Evolutionary conservation across 192 early-diverging fungal species (phyloP).

Genomic region (Pilaira anomala): DNA sequence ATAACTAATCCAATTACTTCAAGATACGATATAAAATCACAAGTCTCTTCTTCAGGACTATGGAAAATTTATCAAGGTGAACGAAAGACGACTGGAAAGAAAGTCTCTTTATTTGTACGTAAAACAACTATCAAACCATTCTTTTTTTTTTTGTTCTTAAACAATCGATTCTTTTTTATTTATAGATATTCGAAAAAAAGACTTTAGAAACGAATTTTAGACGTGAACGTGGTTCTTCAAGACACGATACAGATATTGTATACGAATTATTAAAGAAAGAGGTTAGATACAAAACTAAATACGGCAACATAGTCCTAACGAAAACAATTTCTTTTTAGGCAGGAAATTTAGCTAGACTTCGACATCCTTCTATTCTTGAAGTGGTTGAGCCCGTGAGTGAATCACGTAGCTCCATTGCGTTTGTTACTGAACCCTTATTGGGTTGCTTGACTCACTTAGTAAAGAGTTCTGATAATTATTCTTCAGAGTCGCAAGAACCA

Average conservation of each 20-base stretch:
- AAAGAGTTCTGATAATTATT: slow-evolving; percentile 45
- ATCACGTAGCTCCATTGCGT: slow-evolving; percentile 60
- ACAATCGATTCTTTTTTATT: neutral
- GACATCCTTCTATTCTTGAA: slow-evolving; percentile 76
- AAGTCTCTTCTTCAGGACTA: slow-evolving; percentile 59
- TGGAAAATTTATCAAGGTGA: slow-evolving; percentile 68
- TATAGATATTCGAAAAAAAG: slow-evolving; percentile 69
- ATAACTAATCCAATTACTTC: slow-evolving; percentile 37
- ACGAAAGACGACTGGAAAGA: slow-evolving; percentile 54
- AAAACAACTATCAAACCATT: slow-evolving; percentile 2
- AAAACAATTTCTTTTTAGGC: too few relatives aligned
- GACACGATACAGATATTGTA: slow-evolving; percentile 47
- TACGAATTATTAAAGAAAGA: slow-evolving; percentile 59
- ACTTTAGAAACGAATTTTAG: slow-evolving; percentile 52
- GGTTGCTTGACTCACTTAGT: slow-evolving; percentile 63
- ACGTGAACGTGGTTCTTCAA: slow-evolving; percentile 45
- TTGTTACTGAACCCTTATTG: slow-evolving; percentile 74
- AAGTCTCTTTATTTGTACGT: slow-evolving; percentile 68
- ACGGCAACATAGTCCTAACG: neutral
- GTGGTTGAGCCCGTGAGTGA: slow-evolving; percentile 73
- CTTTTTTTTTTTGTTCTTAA: neutral
- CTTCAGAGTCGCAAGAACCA: slow-evolving; percentile 23
- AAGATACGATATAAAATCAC: slow-evolving; percentile 44
- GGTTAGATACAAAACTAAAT: slow-evolving; percentile 32
- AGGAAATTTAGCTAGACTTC: slow-evolving; percentile 63